Evolutionary conservation across 345 rosid genomes (phyloP), one percentile per base, ranked within the genome.

Genomic region (Eucalyptus urophylla): DNA sequence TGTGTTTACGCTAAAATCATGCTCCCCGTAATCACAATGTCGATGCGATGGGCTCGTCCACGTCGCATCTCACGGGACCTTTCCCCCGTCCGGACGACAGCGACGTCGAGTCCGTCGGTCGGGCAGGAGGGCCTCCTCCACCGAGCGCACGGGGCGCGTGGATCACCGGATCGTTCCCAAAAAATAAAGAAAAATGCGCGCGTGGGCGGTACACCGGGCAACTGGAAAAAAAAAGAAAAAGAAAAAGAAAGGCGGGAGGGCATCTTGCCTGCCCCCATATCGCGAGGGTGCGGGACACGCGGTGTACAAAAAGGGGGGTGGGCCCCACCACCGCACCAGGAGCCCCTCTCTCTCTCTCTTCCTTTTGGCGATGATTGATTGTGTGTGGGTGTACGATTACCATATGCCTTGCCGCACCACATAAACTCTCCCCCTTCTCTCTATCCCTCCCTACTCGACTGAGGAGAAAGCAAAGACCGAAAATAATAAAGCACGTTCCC

Each of bases 331-430:
- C 62, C 62, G 5, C 6, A 4, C 29, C 29, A 8, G 25, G 21
- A 54, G 25, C 2, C 17, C 62, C 53, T 50, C 72, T 29, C n/a
- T 13, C 25, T 29, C 53, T 86, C 83, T 15, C 49, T 7, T 8
- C 50, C 47, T 69, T 72, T 72, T 9, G 44, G 19, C 88, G 53
- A 37, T 56, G 85, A 76, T 76, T 76, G 85, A 40, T 80, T 80
- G 29, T 31, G 86, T 8, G 81, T 86, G 58, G 14, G 86, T 15
- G 67, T 69, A 51, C 86, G 27, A 53, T 62, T 80, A 56, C 85
- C 62, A 81, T 87, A 88, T 83, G 81, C 90, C 92, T 13, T 22
- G 80, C 92, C 95, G 80, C 92, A 92, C 89, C 94, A 29, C 92
- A 86, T 86, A 86, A 88, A 8, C 86, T 87, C 83, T 87, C 88